phyloP scores from a whole-genome alignment of 1,139 yeast species.

The Lodderomyces jiufengensis region DNA sequence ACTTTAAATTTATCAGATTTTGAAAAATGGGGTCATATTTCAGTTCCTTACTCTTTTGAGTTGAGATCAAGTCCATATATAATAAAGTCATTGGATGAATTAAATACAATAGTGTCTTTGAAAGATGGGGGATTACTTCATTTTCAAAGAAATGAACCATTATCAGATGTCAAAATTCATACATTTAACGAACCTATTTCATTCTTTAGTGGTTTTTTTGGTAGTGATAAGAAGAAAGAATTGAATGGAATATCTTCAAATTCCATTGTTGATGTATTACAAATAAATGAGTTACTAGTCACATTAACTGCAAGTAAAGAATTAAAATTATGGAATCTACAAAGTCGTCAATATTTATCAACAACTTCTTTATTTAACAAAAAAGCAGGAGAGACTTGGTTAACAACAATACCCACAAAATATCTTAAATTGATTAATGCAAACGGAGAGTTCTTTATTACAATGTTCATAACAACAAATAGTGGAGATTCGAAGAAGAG shows the following conservation, averaged over 20 bases:
- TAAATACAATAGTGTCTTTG: slow-evolving; percentile 51
- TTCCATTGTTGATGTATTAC: slow-evolving; percentile 30
- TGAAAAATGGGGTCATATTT: slow-evolving; percentile 56
- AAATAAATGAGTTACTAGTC: slow-evolving; percentile 14
- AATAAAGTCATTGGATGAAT: slow-evolving; percentile 43
- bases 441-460: slow-evolving; percentile 15
- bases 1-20: slow-evolving; percentile 28
- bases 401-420: slow-evolving; percentile 30
- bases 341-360: slow-evolving; percentile 24
- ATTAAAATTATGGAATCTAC: slow-evolving; percentile 56
- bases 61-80: slow-evolving; percentile 56
- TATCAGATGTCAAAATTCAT: slow-evolving; percentile 44
- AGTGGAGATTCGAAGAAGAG: slow-evolving; percentile 15
- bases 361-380: slow-evolving; percentile 15
- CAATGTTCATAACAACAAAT: slow-evolving; percentile 12
- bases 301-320: slow-evolving; percentile 45
- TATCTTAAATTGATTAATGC: slow-evolving; percentile 22
- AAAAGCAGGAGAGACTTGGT: slow-evolving; percentile 21
- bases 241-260: slow-evolving; percentile 31
- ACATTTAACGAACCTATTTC: slow-evolving; percentile 54
- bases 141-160: slow-evolving; percentile 34
- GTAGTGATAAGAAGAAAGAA: slow-evolving; percentile 14
- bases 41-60: slow-evolving; percentile 74
- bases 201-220: slow-evolving; percentile 31
- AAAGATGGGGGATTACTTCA: slow-evolving; percentile 71